Base-by-base conservation (phyloP, 2,329 filamentous ascomycete genomes). In the Fusarium sp. region DNA sequence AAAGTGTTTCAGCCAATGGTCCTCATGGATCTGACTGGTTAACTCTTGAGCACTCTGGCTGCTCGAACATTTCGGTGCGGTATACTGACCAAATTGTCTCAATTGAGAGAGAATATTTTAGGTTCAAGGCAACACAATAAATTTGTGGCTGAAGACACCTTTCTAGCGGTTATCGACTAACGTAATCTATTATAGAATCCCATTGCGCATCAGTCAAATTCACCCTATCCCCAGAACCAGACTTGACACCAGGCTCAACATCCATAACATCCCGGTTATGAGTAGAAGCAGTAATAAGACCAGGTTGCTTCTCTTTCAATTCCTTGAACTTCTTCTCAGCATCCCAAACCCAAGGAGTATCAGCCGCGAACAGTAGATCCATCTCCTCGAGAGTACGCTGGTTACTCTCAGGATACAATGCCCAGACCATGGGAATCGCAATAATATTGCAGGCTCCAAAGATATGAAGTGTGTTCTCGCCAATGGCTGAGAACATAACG, bases 361-460 rank as follows among this genome's bases (percentile, higher is more conserved):
- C 84, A 2, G 89, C 86, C 0, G 91, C 90, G 72, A 94, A 94
- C 0, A 94, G 80, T 0, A 93, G 80, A 67, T 94, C 89, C 83
- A 94, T 93, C 75, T 93, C 91, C 75, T 94, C 92, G 0, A 94
- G 82, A 0, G 91, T 93, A 0, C 92, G 86, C 77, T 92, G 90
- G 75, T 91, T 93, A 6, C 89, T 92, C 77, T 94, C 92, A 0
- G 92, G 92, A 62, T 93, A 94, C 0, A 94, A 75, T 0, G 90
- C 90, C 89, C 90, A 94, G 0, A 93, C 89, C 80, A 93, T 88
- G 1, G 90, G 87, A 7, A 94, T 90, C 2, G 87, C 86, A 33
- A 92, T 78, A 12, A 89, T 80, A 75, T 93, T 94, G 76, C 86
- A 88, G 7, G 86, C 89, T 2, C 87, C 92, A 73, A 94, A 94